Conservation (phyloP, 2,329 filamentous ascomycete species). For the Aureobasidium pullulans region DNA sequence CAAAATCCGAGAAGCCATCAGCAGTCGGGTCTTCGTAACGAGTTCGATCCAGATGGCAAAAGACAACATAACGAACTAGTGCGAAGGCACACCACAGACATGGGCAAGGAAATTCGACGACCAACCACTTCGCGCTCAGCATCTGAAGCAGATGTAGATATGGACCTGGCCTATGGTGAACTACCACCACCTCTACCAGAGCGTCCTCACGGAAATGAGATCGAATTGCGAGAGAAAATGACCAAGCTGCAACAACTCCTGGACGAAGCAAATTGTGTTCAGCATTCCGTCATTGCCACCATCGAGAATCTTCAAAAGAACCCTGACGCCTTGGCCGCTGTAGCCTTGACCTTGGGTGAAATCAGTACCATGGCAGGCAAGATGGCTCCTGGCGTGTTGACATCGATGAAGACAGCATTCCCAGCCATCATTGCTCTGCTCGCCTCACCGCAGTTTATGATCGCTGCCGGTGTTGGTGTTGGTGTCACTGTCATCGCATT, state of each 20-base stretch:
- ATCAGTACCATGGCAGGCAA: constrained; percentile 75
- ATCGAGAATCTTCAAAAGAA: constrained; percentile 74
- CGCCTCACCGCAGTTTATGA: constrained; percentile 86
- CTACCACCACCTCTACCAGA: constrained; percentile 61
- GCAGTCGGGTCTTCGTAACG: constrained; percentile 25
- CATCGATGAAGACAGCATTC: constrained; percentile 68
- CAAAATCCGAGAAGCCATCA: constrained; percentile 17
- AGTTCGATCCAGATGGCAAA: constrained; percentile 18
- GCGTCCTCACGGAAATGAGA: constrained; percentile 39
- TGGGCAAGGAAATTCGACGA: neutral
- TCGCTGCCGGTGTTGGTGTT: constrained; percentile 79
- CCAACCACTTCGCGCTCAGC: constrained; percentile 26
- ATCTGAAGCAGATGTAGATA: constrained; percentile 58
- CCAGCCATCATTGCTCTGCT: constrained; percentile 82
- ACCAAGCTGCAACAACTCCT: constrained; percentile 68
- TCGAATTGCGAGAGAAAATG: constrained; percentile 61
- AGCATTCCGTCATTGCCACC: constrained; percentile 73
- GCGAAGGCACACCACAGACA: constrained; percentile 34
- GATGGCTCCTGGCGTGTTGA: constrained; percentile 73
- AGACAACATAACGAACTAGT: constrained; percentile 33
- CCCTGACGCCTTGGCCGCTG: constrained; percentile 86
- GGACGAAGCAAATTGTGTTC: constrained; percentile 80
- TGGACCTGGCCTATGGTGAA: constrained; percentile 86
- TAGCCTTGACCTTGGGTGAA: constrained; percentile 86
- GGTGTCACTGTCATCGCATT: constrained; percentile 95